Percentiles rank a stretch among this genome's conserved stretches.
Conservation (phyloP, 225 moss, liverwort and hornwort genomes). For the Pleurozium schreberi region DNA sequence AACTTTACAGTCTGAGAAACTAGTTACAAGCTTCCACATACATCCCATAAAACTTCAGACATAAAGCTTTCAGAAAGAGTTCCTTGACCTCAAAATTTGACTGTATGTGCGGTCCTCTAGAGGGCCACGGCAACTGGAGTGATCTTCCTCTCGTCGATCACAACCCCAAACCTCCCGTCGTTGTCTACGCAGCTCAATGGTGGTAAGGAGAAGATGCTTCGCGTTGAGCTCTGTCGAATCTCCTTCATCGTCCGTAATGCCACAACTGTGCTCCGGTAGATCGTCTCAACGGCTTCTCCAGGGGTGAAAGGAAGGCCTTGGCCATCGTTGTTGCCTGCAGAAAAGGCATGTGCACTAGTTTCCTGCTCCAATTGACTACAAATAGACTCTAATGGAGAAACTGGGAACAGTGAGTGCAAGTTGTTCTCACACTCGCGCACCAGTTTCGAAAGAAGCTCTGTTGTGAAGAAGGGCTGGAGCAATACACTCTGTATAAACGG, state of each 20-base stretch:
- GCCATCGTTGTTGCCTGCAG: neutral
- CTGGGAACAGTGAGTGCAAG: conserved; percentile 45
- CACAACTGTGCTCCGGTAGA: conserved; percentile 46
- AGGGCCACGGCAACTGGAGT: conserved; percentile 38
- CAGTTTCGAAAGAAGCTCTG: conserved; percentile 54
- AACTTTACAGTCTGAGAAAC: conserved; percentile 16
- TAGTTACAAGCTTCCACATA: conserved; percentile 1
- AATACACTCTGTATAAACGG: conserved; percentile 57
- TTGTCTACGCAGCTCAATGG: conserved; percentile 37
- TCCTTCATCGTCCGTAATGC: conserved; percentile 47
- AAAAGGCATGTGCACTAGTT: neutral
- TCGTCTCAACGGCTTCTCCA: conserved; percentile 52
- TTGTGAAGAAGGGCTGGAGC: conserved; percentile 58
- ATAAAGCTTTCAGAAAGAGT: neutral
- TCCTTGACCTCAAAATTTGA: conserved; percentile 1
- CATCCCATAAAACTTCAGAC: conserved; percentile 3
- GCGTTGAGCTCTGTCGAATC: conserved; percentile 54
- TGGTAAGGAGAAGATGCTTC: conserved; percentile 47
- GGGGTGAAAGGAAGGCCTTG: conserved; percentile 19
- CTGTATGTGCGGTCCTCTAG: neutral
- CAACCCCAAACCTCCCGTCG: conserved; percentile 40
- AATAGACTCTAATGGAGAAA: conserved; percentile 28
- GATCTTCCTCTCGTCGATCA: conserved; percentile 45
- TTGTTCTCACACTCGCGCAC: conserved; percentile 61
- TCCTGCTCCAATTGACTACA: conserved; percentile 30